Evolutionary conservation across 352 stramenopile genomes (phyloP).

Genomic region (Phytopythium oedochilum): DNA sequence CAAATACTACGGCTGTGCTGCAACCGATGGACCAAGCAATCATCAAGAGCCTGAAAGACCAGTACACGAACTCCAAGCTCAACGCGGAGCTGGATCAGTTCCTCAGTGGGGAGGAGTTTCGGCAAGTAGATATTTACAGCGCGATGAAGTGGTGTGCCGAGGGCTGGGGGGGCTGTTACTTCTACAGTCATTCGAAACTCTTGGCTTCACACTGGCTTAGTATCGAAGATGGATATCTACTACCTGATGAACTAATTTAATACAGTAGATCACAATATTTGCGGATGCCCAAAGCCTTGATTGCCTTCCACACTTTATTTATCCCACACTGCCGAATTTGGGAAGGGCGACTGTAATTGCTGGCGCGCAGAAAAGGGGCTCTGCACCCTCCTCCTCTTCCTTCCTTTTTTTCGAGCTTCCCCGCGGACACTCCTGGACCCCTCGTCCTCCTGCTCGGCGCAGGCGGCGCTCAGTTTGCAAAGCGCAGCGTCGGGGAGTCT

Average conservation of each 20-base stretch:
- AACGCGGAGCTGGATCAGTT: slow-evolving; percentile 8
- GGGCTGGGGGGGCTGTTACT: slow-evolving; percentile 4
- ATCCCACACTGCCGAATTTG: background rate
- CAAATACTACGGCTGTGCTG: slow-evolving; percentile 11
- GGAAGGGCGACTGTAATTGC: background rate
- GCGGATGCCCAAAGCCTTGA: background rate
- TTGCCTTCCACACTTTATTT: background rate
- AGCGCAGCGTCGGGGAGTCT: too few species aligned
- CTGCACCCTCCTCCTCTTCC: too few species aligned
- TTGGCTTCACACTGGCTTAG: slow-evolving; percentile 12
- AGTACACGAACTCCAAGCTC: slow-evolving; percentile 5
- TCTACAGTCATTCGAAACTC: slow-evolving; percentile 9
- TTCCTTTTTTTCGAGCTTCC: too few species aligned
- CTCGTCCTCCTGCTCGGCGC: too few species aligned
- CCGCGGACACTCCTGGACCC: too few species aligned
- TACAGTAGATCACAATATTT: slow-evolving; percentile 15
- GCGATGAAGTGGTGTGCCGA: slow-evolving; percentile 10
- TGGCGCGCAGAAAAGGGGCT: too few species aligned
- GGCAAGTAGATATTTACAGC: slow-evolving; percentile 5
- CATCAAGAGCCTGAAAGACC: slow-evolving; percentile 15
- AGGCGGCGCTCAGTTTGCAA: too few species aligned
- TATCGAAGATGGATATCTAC: slow-evolving; percentile 7
- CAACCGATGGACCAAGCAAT: slow-evolving; percentile 18
- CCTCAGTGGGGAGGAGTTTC: background rate
- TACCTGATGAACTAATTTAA: slow-evolving; percentile 7